Conservation (phyloP, 108 stramenopile genomes). For the Aurantiochytrium sp. region DNA sequence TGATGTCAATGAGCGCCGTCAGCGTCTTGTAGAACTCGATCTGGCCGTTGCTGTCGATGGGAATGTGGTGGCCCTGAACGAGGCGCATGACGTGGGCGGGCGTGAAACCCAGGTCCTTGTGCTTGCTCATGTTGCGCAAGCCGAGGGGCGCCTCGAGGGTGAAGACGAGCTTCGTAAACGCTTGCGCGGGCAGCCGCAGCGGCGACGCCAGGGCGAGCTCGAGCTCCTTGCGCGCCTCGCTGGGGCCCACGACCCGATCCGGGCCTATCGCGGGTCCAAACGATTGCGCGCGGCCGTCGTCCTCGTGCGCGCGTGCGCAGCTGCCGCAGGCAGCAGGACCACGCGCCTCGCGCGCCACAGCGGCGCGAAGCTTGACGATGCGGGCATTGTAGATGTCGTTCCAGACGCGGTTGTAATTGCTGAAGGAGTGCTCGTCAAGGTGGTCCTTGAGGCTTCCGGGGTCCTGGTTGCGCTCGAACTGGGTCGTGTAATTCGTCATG, state of each 20-base stretch:
- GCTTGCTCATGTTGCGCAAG: not conserved
- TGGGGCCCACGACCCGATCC: no score
- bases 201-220: not conserved
- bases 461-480: not conserved
- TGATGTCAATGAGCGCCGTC: not conserved
- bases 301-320: not conserved
- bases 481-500: slow-evolving; percentile 24
- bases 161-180: not conserved
- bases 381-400: not conserved
- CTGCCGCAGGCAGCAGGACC: not conserved
- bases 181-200: not conserved
- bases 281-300: not conserved
- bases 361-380: no score
- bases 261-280: no score
- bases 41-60: not conserved
- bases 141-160: not conserved
- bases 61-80: not conserved
- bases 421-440: not conserved
- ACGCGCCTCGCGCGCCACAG: no score
- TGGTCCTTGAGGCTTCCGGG: not conserved
- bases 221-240: not conserved
- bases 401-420: not conserved
- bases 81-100: not conserved
- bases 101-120: not conserved
- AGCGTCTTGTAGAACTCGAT: not conserved